Evolutionary conservation across 2,329 filamentous ascomycete species (phyloP).

Genomic region (Exophiala mesophila): DNA sequence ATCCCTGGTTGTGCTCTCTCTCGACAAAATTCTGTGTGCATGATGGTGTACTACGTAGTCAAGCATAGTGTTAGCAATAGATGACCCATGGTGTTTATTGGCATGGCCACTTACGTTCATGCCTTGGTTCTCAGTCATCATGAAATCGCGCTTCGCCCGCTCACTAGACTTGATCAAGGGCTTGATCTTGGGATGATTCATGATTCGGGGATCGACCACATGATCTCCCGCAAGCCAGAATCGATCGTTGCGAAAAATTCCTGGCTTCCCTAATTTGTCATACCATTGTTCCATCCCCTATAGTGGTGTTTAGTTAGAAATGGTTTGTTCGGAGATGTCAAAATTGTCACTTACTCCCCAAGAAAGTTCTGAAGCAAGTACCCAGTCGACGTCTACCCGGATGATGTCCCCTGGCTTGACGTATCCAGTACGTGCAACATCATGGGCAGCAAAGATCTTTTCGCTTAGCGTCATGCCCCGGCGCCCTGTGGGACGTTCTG

Average conservation of each 20-base stretch:
- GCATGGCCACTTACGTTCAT: conserved; percentile 27
- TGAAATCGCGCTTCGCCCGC: conserved; percentile 36
- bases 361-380: conserved; percentile 41
- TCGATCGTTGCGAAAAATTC: conserved; percentile 46
- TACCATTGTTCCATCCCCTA: conserved; percentile 41
- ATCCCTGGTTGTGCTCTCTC: conserved; percentile 43
- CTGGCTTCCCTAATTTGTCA: conserved; percentile 35
- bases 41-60: conserved; percentile 33
- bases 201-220: conserved; percentile 42
- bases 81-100: no score
- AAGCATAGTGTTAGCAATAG: not conserved
- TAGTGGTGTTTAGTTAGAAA: no score
- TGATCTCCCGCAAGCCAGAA: conserved; percentile 50
- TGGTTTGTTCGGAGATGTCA: not conserved
- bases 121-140: conserved; percentile 42
- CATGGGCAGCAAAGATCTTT: conserved; percentile 44
- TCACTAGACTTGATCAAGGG: conserved; percentile 35
- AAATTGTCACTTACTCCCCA: conserved; percentile 35
- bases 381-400: conserved; percentile 42
- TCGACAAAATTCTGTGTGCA: conserved; percentile 46
- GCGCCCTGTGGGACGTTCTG: conserved; percentile 3
- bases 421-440: conserved; percentile 33
- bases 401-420: conserved; percentile 39
- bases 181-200: conserved; percentile 33
- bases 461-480: conserved; percentile 39